phyloP scores from a whole-genome alignment of 352 stramenopile genomes.

The Phytopythium boreale region DNA sequence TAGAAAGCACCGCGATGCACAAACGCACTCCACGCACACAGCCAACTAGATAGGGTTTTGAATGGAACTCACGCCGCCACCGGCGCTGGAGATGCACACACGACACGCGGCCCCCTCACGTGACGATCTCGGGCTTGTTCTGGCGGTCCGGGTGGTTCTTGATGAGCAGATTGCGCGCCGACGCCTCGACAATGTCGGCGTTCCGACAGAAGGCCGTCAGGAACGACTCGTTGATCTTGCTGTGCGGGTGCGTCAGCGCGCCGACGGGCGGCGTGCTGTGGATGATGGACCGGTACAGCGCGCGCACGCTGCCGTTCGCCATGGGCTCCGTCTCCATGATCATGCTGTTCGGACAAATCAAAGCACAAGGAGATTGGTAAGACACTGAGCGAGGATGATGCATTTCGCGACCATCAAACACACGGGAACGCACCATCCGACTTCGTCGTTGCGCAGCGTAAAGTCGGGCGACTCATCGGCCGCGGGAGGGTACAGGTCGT shows the following conservation, averaged over 20 bases:
- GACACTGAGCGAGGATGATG: no score
- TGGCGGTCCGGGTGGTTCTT: slow-evolving; percentile 47
- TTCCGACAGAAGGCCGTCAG: slow-evolving; percentile 76
- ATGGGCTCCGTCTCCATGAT: slow-evolving; percentile 57
- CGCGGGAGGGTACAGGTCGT: slow-evolving; percentile 57
- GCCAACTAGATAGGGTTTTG: not conserved
- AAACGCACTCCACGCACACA: not conserved
- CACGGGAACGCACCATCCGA: slow-evolving; percentile 58
- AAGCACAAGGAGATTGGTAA: not conserved
- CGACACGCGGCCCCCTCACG: slow-evolving; percentile 9
- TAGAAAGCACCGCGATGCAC: no score
- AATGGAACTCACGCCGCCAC: not conserved
- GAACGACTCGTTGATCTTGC: slow-evolving; percentile 77
- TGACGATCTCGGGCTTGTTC: slow-evolving; percentile 22
- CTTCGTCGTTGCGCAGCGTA: slow-evolving; percentile 69
- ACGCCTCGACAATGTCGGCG: slow-evolving; percentile 67
- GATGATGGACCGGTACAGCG: slow-evolving; percentile 63
- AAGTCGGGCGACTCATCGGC: slow-evolving; percentile 48
- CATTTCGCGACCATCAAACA: no score
- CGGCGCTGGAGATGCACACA: not conserved
- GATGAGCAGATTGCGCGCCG: slow-evolving; percentile 49
- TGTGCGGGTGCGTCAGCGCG: slow-evolving; percentile 60
- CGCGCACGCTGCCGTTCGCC: slow-evolving; percentile 46
- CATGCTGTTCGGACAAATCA: slow-evolving; percentile 27
- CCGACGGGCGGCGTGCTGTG: slow-evolving; percentile 64